Conservation (phyloP, 1,284 basidiomycete species). For the Tilletiopsis washingtonensis region DNA sequence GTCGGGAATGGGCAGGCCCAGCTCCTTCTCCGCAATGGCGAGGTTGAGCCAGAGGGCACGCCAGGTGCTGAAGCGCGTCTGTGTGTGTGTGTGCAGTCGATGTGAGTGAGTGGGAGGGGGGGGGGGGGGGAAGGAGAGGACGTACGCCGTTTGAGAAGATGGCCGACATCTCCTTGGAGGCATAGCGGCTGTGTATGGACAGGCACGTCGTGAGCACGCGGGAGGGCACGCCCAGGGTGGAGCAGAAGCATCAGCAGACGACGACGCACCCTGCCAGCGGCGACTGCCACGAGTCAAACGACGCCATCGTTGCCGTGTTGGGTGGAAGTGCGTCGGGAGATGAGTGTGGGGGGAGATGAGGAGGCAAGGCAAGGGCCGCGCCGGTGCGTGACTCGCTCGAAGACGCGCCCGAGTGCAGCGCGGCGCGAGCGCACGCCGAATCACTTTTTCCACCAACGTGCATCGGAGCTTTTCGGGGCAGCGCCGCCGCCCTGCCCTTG, state of each 20-base stretch:
- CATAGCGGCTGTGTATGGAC: slow-evolving; percentile 82
- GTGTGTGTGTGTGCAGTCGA: too few relatives aligned
- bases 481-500: too few relatives aligned
- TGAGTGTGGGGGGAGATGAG: too few relatives aligned
- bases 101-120: too few relatives aligned
- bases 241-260: neutral
- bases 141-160: slow-evolving; percentile 85
- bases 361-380: too few relatives aligned
- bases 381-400: too few relatives aligned
- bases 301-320: too few relatives aligned
- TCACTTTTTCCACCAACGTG: too few relatives aligned
- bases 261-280: slow-evolving; percentile 25
- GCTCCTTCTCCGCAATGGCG: slow-evolving; percentile 89
- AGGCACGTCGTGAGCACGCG: neutral
- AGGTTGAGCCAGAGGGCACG: slow-evolving; percentile 91
- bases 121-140: slow-evolving; percentile 54
- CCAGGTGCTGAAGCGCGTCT: slow-evolving; percentile 97
- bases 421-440: too few relatives aligned
- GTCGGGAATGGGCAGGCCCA: slow-evolving; percentile 81
- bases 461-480: too few relatives aligned
- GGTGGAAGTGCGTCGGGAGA: too few relatives aligned
- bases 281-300: slow-evolving; percentile 35
- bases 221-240: neutral
- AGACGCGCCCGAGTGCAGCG: too few relatives aligned
- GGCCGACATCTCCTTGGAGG: slow-evolving; percentile 95